phyloP scores from a whole-genome alignment of 805 yeast genomes.

The Yarrowia sp. region DNA sequence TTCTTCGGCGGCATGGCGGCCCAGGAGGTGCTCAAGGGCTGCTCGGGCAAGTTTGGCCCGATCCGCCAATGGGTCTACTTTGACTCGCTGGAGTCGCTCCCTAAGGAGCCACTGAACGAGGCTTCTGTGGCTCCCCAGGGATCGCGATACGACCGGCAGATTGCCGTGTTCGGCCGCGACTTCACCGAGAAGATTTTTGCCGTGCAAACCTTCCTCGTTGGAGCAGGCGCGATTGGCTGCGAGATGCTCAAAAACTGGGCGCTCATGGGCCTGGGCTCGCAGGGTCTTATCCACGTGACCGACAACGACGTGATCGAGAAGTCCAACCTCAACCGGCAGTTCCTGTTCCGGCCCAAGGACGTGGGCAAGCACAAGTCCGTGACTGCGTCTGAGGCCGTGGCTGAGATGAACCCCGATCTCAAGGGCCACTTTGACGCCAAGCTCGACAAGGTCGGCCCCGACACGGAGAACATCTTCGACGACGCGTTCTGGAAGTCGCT shows the following conservation, averaged over 20 bases:
- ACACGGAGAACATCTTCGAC: slow-evolving; percentile 82
- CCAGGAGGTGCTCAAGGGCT: slow-evolving; percentile 93
- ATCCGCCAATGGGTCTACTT: slow-evolving; percentile 87
- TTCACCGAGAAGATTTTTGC: slow-evolving; percentile 74
- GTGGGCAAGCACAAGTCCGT: slow-evolving; percentile 90
- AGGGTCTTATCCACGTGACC: slow-evolving; percentile 80
- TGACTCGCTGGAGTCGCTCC: slow-evolving; percentile 90
- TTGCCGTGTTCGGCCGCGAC: slow-evolving; percentile 85
- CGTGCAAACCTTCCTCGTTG: slow-evolving; percentile 83
- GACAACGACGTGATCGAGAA: slow-evolving; percentile 95
- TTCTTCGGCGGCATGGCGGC: slow-evolving; percentile 93
- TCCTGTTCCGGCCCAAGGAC: slow-evolving; percentile 89
- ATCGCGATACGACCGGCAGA: slow-evolving; percentile 89
- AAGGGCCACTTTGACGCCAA: slow-evolving; percentile 70
- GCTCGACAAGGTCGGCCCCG: slow-evolving; percentile 89
- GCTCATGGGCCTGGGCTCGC: slow-evolving; percentile 87
- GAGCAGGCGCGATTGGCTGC: slow-evolving; percentile 99
- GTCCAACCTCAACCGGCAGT: slow-evolving; percentile 94
- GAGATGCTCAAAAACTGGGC: slow-evolving; percentile 99
- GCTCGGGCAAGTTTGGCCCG: slow-evolving; percentile 94
- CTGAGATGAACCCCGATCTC: slow-evolving; percentile 80
- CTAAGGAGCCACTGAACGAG: slow-evolving; percentile 56
- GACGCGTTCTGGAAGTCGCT: slow-evolving; percentile 80
- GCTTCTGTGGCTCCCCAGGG: slow-evolving; percentile 72
- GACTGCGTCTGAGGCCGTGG: slow-evolving; percentile 83